Evolutionary conservation across 345 rosid species (phyloP), one percentile per base, ranked within the genome.

Genomic region (Boechera retrofracta): DNA sequence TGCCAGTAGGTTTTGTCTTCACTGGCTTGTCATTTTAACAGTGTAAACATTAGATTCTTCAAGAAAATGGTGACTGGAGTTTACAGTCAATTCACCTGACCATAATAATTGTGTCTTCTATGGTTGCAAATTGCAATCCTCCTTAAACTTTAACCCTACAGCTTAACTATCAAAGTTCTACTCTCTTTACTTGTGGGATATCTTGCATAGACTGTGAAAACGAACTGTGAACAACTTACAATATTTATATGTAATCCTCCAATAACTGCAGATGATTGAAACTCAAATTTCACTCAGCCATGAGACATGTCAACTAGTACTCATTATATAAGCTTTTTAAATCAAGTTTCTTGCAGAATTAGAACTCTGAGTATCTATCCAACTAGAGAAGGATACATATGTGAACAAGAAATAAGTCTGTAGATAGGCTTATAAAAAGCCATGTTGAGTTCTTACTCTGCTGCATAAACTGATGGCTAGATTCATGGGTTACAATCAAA

Each of bases 401-500:
- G 69, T 42, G 64, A 53, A 44, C 49, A 45, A 45, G 45, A 9
- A 53, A 29, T 29, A 70, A 70, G 66, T 45, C 64, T 31, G 38
- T 52, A 24, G 15, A 54, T 5, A 10, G 33, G 59, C 63, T 63
- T 65, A 78, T 67, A 78, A 51, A 78, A 41, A 10, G 62, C 33
- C 58, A 21, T 9, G 10, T 6, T 33, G 45, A 73, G 52, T 48
- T 11, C 62, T 57, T 15, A 48, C n/a, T 60, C 29, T 67, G 57
- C 54, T 41, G 18, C 53, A 60, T 4, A 51, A 59, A 60, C 42
- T 8, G 32, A 10, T 44, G 13, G 41, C 45, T 55, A 56, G 36
- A 32, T 33, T 51, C 73, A 78, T 78, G 77, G 70, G 18, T 67
- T 73, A 59, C 70, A 33, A 72, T 59, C 64, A 73, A 67, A 72